These are phyloP conservation scores for Beverwykella pulmonaria DNA, from an alignment of 495 filamentous ascomycete genomes.

Conservation along the genomic window DNA sequence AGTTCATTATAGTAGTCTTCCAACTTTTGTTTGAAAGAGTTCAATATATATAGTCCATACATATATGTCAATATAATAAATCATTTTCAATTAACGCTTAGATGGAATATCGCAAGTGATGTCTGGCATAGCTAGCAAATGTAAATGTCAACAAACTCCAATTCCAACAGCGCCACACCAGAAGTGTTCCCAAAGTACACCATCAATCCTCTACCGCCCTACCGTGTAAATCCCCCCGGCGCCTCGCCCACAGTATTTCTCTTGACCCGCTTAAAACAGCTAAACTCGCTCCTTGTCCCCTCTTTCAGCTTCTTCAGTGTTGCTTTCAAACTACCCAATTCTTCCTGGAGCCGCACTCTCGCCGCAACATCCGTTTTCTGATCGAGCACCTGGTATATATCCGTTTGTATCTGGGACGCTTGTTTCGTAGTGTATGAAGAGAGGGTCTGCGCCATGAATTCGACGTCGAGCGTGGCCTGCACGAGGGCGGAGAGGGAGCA, in stretches of 20 bases:
- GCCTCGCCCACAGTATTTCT: slow-evolving; percentile 21
- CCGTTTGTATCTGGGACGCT: slow-evolving; percentile 74
- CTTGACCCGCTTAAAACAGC: slow-evolving; percentile 44
- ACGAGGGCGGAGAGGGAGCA: slow-evolving; percentile 83
- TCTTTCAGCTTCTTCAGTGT: slow-evolving; percentile 82
- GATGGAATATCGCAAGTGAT: too few species aligned
- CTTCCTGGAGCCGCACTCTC: slow-evolving; percentile 73
- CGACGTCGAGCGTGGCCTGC: slow-evolving; percentile 95
- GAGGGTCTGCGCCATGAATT: slow-evolving; percentile 93
- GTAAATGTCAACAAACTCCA: too few species aligned
- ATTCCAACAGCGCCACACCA: too few species aligned
- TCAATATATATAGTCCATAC: too few species aligned
- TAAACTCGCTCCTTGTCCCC: slow-evolving; percentile 80
- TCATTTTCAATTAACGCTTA: too few species aligned
- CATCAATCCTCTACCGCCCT: not conserved
- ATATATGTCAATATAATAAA: too few species aligned
- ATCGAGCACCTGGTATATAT: slow-evolving; percentile 89
- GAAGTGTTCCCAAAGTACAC: too few species aligned
- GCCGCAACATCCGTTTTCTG: slow-evolving; percentile 83
- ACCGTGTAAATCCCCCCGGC: not conserved
- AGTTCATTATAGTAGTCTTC: too few species aligned
- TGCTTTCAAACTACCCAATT: slow-evolving; percentile 84
- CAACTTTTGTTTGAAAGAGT: too few species aligned
- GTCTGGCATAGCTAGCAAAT: too few species aligned
- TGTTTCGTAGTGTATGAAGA: slow-evolving; percentile 83